Percentiles rank a stretch among this genome's conserved stretches.
These are phyloP conservation scores for Tricholoma hemisulphureum DNA, from an alignment of 768 basidiomycete species.

Conservation along the genomic window DNA sequence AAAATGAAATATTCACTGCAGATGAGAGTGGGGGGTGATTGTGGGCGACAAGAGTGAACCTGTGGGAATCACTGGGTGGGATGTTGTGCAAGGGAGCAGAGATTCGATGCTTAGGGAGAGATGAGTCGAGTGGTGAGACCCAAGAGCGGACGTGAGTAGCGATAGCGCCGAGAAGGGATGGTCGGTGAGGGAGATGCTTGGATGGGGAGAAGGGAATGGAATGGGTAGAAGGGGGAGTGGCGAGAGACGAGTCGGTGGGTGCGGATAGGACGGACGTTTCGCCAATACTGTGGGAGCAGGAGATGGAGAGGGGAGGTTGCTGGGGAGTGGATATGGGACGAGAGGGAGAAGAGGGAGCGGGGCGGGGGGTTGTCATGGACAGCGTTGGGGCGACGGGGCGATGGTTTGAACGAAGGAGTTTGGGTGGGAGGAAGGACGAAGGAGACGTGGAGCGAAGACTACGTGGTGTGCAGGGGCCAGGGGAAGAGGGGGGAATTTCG, in stretches of 20 bases:
- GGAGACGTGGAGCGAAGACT: slow-evolving; percentile 15
- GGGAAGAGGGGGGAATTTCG: slow-evolving; percentile 34
- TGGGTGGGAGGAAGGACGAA: slow-evolving; percentile 29
- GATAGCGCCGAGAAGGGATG: slow-evolving; percentile 37
- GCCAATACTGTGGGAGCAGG: slow-evolving; percentile 32
- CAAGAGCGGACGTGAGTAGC: slow-evolving; percentile 46
- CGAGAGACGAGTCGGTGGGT: slow-evolving; percentile 49
- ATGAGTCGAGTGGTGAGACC: slow-evolving; percentile 32
- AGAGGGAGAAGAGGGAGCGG: slow-evolving; percentile 25
- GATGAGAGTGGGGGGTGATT: slow-evolving; percentile 11
- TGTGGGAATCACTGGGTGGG: slow-evolving; percentile 11
- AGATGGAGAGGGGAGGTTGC: slow-evolving; percentile 30
- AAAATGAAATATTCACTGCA: slow-evolving; percentile 11
- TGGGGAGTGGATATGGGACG: slow-evolving; percentile 33
- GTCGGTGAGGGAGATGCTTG: slow-evolving; percentile 12
- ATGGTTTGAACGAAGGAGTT: slow-evolving; percentile 38
- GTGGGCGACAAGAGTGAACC: slow-evolving; percentile 25
- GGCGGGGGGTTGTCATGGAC: slow-evolving; percentile 44
- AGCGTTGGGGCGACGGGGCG: slow-evolving; percentile 50
- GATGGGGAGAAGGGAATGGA: slow-evolving; percentile 33
- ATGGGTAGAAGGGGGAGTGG: slow-evolving; percentile 46
- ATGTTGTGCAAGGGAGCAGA: slow-evolving; percentile 4
- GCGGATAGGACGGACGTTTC: slow-evolving; percentile 35
- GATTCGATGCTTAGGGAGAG: slow-evolving; percentile 15
- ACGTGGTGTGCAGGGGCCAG: slow-evolving; percentile 9